Percentiles rank a stretch among this genome's conserved stretches.
Conservation (phyloP, 345 rosid genomes). For the Lepidium aucheri region DNA sequence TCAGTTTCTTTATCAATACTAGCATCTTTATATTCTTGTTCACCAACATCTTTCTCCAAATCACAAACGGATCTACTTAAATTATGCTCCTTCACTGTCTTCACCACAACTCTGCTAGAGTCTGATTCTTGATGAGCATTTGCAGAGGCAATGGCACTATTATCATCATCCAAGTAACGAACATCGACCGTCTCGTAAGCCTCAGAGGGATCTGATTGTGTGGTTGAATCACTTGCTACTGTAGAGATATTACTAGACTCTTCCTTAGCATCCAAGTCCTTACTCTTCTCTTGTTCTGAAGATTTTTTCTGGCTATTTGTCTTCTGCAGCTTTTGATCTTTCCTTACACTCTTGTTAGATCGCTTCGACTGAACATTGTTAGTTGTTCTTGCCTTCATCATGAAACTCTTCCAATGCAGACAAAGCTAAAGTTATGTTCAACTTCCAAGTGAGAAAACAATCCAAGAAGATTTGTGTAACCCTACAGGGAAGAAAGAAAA, state of each 20-base stretch:
- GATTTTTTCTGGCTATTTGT: constrained; percentile 35
- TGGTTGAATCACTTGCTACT: constrained; percentile 45
- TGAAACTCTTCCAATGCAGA: constrained; percentile 37
- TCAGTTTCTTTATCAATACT: constrained; percentile 36
- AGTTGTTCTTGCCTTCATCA: constrained; percentile 45
- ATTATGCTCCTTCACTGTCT: constrained; percentile 27
- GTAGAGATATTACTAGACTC: constrained; percentile 26
- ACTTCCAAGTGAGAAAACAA: constrained; percentile 8
- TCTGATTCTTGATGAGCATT: constrained; percentile 43
- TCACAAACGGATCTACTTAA: neutral
- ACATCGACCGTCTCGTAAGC: constrained; percentile 48
- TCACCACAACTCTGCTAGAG: constrained; percentile 37
- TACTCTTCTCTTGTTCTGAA: constrained; percentile 38
- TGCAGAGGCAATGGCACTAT: constrained; percentile 28
- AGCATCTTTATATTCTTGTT: constrained; percentile 17
- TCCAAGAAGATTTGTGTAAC: neutral
- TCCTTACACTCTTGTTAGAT: constrained; percentile 41
- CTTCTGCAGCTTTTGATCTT: constrained; percentile 39
- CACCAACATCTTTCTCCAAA: constrained; percentile 38
- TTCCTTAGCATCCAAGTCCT: constrained; percentile 34
- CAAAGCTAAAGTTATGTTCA: constrained; percentile 6
- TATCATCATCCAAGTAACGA: constrained; percentile 57
- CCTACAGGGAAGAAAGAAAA: neutral
- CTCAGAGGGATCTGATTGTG: constrained; percentile 48
- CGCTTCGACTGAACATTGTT: constrained; percentile 49